These are phyloP conservation scores for Fusarium chuoi DNA, from an alignment of 2,329 filamentous ascomycete species.

Conservation along the genomic window DNA sequence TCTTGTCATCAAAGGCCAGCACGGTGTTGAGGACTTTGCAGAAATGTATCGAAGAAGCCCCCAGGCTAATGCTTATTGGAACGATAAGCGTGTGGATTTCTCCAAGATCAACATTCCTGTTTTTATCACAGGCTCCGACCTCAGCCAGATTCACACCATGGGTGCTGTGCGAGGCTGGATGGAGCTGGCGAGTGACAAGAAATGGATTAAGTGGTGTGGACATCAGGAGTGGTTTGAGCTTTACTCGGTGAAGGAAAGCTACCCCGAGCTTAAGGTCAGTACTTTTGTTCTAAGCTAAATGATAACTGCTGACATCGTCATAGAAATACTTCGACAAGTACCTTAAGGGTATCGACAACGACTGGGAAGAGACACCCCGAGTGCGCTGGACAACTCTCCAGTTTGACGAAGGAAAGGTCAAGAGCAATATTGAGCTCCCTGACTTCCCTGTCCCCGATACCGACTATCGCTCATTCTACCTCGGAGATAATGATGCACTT, in stretches of 20 bases:
- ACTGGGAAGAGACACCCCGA: constrained; percentile 36
- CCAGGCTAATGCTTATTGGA: constrained; percentile 2
- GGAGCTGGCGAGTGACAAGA: constrained; percentile 30
- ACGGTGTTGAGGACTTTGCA: constrained; percentile 5
- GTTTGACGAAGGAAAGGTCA: constrained; percentile 33
- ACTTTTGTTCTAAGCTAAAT: rapidly evolving
- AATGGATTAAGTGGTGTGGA: constrained; percentile 36
- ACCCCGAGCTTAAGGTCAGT: constrained; percentile 8
- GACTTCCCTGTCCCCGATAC: constrained; percentile 25
- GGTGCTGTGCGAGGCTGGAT: constrained; percentile 36
- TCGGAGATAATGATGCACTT: constrained; percentile 1
- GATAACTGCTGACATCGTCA: neutral
- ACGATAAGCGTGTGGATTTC: constrained; percentile 22
- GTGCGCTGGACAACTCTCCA: constrained; percentile 35
- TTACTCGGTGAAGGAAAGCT: constrained; percentile 17
- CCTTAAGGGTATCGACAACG: constrained; percentile 30
- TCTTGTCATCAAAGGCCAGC: constrained; percentile 6
- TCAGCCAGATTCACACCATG: constrained; percentile 41
- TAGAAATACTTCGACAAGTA: constrained; percentile 38
- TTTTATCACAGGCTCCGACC: constrained; percentile 34
- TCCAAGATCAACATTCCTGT: constrained; percentile 28
- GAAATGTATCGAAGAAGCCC: constrained; percentile 17
- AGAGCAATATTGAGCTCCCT: constrained; percentile 24
- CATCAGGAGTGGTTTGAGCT: constrained; percentile 37
- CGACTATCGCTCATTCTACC: constrained; percentile 10